Evolutionary conservation across 2,329 filamentous ascomycete genomes (phyloP).

Genomic region (Aspergillus floridensis): DNA sequence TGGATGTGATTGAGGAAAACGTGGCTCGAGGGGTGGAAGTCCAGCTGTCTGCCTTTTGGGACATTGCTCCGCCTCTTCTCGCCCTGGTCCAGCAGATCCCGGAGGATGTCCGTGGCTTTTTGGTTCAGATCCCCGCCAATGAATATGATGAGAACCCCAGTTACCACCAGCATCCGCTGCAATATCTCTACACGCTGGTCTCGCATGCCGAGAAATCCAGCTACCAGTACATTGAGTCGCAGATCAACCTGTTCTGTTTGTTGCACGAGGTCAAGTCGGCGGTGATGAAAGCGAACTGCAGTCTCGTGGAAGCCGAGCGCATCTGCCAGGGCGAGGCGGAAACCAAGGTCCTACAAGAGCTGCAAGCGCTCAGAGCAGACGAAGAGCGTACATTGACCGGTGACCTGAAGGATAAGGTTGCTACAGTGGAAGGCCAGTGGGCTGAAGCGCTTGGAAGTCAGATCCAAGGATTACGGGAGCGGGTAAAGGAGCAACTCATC

Average conservation of each 20-base stretch:
- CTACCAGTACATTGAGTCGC: slow-evolving; percentile 94
- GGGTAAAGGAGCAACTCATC: slow-evolving; percentile 70
- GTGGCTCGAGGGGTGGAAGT: slow-evolving; percentile 85
- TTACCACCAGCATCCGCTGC: slow-evolving; percentile 76
- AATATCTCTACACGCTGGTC: slow-evolving; percentile 84
- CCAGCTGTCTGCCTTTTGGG: slow-evolving; percentile 94
- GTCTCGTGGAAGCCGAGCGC: slow-evolving; percentile 65
- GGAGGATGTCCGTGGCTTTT: slow-evolving; percentile 54
- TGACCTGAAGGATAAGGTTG: slow-evolving; percentile 90
- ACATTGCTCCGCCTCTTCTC: slow-evolving; percentile 82
- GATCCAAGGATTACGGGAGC: slow-evolving; percentile 69
- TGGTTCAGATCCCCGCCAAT: slow-evolving; percentile 70
- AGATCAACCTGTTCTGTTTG: slow-evolving; percentile 85
- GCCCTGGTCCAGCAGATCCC: slow-evolving; percentile 79
- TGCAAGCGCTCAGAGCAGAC: slow-evolving; percentile 58
- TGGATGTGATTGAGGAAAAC: slow-evolving; percentile 75
- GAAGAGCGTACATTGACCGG: slow-evolving; percentile 73
- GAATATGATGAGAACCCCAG: slow-evolving; percentile 84
- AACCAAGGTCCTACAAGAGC: slow-evolving; percentile 46
- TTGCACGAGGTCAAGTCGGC: slow-evolving; percentile 86
- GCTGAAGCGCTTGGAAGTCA: slow-evolving; percentile 76
- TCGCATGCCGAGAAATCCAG: slow-evolving; percentile 87
- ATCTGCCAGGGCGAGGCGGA: slow-evolving; percentile 45
- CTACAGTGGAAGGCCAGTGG: slow-evolving; percentile 89
- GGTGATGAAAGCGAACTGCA: slow-evolving; percentile 66